phyloP scores from a whole-genome alignment of 441 rosid genomes.

The Croton setiger region DNA sequence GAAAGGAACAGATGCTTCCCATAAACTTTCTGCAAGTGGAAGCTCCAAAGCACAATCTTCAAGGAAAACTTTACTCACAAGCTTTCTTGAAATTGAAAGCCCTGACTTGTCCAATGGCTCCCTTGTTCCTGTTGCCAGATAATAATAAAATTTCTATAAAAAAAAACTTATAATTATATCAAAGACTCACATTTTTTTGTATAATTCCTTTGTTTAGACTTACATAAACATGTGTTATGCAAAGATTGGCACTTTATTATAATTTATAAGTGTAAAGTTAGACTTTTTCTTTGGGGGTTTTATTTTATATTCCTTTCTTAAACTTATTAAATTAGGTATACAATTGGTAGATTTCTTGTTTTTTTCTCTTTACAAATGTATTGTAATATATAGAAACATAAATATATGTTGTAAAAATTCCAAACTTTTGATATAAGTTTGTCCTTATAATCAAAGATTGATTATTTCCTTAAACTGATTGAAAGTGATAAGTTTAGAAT shows the following conservation, averaged over 20 bases:
- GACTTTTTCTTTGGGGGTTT: too few species aligned
- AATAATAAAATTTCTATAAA: neutral
- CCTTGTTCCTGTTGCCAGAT: constrained; percentile 78
- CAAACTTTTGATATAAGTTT: neutral
- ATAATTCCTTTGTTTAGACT: too few species aligned
- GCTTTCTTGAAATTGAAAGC: constrained; percentile 88
- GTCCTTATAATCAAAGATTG: neutral
- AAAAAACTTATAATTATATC: neutral
- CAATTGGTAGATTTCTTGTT: neutral
- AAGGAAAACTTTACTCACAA: constrained; percentile 72
- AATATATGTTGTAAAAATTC: neutral
- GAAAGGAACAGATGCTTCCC: constrained; percentile 39
- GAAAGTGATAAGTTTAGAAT: neutral
- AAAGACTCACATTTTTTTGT: neutral
- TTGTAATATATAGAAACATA: neutral
- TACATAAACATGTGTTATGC: neutral
- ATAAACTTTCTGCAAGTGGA: constrained; percentile 31
- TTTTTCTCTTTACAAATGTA: neutral
- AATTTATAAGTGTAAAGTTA: neutral
- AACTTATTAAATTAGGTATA: neutral
- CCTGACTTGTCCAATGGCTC: constrained; percentile 68
- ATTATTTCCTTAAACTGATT: neutral
- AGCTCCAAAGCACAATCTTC: constrained; percentile 62
- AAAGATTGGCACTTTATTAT: neutral
- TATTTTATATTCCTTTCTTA: neutral